phyloP scores from a whole-genome alignment of 2,329 filamentous ascomycete genomes.

The Apiospora rasikravindrae region DNA sequence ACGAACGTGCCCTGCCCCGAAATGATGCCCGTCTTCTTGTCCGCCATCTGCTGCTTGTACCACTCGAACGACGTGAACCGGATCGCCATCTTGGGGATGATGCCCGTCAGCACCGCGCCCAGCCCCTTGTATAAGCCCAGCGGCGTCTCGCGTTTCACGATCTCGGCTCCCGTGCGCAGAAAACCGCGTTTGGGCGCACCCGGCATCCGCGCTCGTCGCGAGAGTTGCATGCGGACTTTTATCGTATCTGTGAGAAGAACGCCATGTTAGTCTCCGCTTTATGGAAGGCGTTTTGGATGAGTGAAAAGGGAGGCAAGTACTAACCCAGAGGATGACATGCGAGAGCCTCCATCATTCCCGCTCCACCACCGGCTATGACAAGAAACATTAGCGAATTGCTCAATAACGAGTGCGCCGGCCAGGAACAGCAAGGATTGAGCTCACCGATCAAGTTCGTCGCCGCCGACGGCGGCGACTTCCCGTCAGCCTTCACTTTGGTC shows the following conservation, averaged over 20 bases:
- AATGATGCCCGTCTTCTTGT: constrained; percentile 69
- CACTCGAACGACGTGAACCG: constrained; percentile 96
- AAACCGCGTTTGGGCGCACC: constrained; percentile 90
- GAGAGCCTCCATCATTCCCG: constrained; percentile 99
- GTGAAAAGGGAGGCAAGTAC: constrained; percentile 29
- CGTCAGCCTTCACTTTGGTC: constrained; percentile 51
- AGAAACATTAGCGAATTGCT: constrained; percentile 27
- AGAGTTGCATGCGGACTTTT: constrained; percentile 99
- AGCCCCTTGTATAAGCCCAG: constrained; percentile 96
- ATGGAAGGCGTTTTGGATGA: constrained; percentile 7
- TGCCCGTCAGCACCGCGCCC: constrained; percentile 94
- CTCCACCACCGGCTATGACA: constrained; percentile 82
- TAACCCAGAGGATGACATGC: constrained; percentile 91
- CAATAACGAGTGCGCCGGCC: constrained; percentile 7
- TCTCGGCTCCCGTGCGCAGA: constrained; percentile 81
- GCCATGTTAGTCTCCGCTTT: neutral
- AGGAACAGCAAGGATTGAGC: constrained; percentile 34
- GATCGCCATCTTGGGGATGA: constrained; percentile 99
- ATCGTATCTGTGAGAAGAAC: constrained; percentile 73
- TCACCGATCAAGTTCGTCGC: constrained; percentile 91
- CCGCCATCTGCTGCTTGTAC: constrained; percentile 85
- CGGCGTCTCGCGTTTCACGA: constrained; percentile 87
- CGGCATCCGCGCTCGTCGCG: constrained; percentile 79
- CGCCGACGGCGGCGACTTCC: constrained; percentile 81
- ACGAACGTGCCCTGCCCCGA: constrained; percentile 71